Evolutionary conservation across 1,139 yeast genomes (phyloP), one percentile per base, ranked within the genome.

Genomic region (Taphrina wiesneri): DNA sequence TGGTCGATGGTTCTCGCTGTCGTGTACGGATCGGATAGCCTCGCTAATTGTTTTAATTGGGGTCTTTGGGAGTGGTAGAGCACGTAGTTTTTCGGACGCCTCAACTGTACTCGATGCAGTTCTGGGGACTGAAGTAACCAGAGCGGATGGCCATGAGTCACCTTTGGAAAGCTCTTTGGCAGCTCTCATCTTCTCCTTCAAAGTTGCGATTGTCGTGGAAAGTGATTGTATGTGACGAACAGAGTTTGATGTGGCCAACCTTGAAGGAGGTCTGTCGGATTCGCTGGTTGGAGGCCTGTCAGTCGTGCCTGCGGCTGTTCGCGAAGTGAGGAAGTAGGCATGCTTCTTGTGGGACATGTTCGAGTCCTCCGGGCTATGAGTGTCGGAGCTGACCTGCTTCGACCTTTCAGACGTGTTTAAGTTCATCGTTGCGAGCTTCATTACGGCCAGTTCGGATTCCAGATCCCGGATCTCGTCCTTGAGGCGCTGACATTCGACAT

Each of bases 381-480:
- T 45, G 25, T n/a, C 28, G 11, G n/a, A 21, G 26, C 49, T 21
- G 49, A 26, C 28, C 3, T 45, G 49, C 25, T 11, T 17, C 15
- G 28, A 21, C 15, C 49, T 21, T 45, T 2, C 49, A 11, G 49
- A 21, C 7, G 11, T 45, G 49, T 45, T 23, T 2, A 45, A 11
- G 9, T 34, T 39, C 46, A 39, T 30, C 28, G 49, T 15, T 32
- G 49, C 25, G n/a, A 45, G 49, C 28, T 45, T 45, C 49, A 21
- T 30, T 15, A 73, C 70, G 1, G 73, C 68, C 45, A 76, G 70
- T 62, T 76, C 79, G 49, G 76, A 77, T 21, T 69, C 70, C 9
- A 75, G 71, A 30, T 76, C 79, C 17, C 76, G 68, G 13, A 76
- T 70, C 62, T 76, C 78, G 49, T 76, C 78, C 56, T 74, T 74